phyloP scores from a whole-genome alignment of 306 rosid genomes.

The Spatholobus suberectus region DNA sequence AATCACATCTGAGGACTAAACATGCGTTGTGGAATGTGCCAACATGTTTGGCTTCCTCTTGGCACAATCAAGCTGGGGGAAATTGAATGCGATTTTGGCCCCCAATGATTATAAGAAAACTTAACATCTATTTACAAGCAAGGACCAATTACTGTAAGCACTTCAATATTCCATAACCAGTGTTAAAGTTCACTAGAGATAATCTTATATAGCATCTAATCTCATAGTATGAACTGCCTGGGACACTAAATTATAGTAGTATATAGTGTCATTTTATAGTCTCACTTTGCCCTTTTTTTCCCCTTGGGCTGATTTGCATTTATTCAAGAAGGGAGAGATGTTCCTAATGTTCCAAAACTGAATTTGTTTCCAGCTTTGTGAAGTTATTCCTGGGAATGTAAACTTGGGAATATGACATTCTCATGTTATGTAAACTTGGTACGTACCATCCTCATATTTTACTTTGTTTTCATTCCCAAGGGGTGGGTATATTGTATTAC shows the following conservation, averaged over 20 bases:
- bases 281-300: background rate
- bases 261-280: background rate
- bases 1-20: background rate
- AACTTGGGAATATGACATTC: no score
- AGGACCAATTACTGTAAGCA: background rate
- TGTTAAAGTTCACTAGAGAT: no score
- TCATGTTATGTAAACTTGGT: no score
- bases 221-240: background rate
- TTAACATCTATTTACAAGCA: background rate
- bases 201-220: background rate
- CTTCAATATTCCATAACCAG: background rate
- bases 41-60: no score
- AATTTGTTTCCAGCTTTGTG: background rate
- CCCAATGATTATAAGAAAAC: background rate
- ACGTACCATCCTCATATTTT: no score
- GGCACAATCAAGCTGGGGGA: background rate
- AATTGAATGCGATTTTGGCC: background rate
- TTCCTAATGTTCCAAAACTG: background rate
- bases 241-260: background rate
- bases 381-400: no score
- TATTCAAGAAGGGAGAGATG: no score
- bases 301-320: background rate
- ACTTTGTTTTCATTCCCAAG: no score
- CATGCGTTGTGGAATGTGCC: background rate
- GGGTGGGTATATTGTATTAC: no score